phyloP scores from a whole-genome alignment of 1,139 yeast genomes.

The Suhomyces bolitotheri region DNA sequence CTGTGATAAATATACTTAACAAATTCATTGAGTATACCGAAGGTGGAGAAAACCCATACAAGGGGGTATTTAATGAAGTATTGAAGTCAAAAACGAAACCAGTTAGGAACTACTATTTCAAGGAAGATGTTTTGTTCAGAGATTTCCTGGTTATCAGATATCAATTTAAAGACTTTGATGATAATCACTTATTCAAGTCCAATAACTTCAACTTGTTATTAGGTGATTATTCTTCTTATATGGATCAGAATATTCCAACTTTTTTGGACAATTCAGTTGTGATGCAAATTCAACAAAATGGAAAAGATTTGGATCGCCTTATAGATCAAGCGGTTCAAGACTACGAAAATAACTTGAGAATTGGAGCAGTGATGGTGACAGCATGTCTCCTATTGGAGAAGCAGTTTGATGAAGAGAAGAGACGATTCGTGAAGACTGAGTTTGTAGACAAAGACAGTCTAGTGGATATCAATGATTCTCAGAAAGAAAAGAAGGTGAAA shows the following conservation, averaged over 20 bases:
- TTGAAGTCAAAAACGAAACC: constrained; percentile 25
- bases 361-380: constrained; percentile 22
- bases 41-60: constrained; percentile 4
- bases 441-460: constrained; percentile 3
- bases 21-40: constrained; percentile 19
- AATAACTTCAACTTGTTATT: constrained; percentile 33
- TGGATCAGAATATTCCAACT: constrained; percentile 24
- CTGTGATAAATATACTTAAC: constrained; percentile 36
- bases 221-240: constrained; percentile 31
- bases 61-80: constrained; percentile 11
- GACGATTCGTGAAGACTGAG: constrained; percentile 9
- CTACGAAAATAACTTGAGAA: constrained; percentile 28
- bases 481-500: constrained; percentile 1
- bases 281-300: constrained; percentile 6
- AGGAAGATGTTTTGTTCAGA: constrained; percentile 63
- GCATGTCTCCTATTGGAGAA: constrained; percentile 19
- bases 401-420: constrained; percentile 13
- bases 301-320: background rate
- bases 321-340: constrained; percentile 15
- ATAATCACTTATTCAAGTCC: constrained; percentile 40
- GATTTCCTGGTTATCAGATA: constrained; percentile 58
- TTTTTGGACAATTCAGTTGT: constrained; percentile 27
- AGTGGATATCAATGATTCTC: constrained; percentile 15
- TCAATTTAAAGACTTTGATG: constrained; percentile 62
- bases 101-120: constrained; percentile 53